Conservation (phyloP, 2,329 filamentous ascomycete genomes). For the Aspergillus fijiensis region DNA sequence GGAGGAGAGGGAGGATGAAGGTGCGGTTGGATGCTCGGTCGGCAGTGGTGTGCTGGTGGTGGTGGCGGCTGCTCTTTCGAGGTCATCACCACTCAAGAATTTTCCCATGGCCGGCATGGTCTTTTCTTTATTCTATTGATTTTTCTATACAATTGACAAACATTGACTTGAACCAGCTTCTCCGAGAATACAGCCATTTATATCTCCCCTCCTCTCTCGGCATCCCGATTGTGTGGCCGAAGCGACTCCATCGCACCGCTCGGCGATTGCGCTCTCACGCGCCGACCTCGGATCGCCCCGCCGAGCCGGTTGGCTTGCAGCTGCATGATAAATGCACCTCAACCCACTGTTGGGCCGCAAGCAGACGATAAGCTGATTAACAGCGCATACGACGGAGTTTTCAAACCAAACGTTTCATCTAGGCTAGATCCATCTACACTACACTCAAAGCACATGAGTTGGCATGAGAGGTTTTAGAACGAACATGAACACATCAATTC, state of each 20-base stretch:
- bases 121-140: not conserved
- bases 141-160: not conserved
- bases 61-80: constrained; percentile 14
- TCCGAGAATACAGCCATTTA: constrained; percentile 2
- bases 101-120: constrained; percentile 14
- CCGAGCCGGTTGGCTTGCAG: not conserved
- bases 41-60: not conserved
- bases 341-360: not conserved
- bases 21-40: not conserved
- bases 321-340: not conserved
- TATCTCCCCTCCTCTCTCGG: constrained; percentile 19
- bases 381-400: no score
- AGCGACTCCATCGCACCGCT: not conserved
- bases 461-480: not conserved
- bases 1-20: no score
- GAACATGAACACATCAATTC: constrained; percentile 2
- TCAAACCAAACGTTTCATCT: no score
- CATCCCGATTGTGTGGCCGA: constrained; percentile 18
- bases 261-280: not conserved
- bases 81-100: constrained; percentile 7
- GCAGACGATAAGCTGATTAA: not conserved
- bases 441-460: no score
- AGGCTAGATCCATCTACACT: no score
- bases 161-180: no score
- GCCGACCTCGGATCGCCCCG: not conserved